Evolutionary conservation across 179 eudicot species (phyloP), one percentile per base, ranked within the genome.

Genomic region (Vitellaria paradoxa): DNA sequence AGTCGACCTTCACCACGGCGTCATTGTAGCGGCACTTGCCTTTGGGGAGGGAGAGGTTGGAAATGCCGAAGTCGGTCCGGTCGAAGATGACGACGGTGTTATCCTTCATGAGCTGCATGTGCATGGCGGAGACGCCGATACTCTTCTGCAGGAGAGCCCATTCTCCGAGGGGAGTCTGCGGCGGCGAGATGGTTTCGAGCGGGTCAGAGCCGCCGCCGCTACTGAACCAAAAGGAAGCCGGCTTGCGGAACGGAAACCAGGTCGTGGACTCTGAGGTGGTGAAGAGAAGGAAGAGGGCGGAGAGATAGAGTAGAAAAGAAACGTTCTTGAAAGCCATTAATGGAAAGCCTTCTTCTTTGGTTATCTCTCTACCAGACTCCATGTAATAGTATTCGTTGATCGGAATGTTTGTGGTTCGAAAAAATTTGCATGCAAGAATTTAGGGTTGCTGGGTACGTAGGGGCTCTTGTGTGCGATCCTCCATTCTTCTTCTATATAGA

Each of bases 61-160:
- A 93, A 0, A 78, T 77, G 9, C 98, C 98, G 81, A 91, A 91
- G 11, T 91, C 92, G 11, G 97, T 94, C 0, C 98, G 91, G 77
- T 94, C 98, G 70, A 91, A 94, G 8, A 92, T 86, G 3, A 94
- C 70, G 30, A 94, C 82, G 9, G 82, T 83, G 86, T 91, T 89
- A 84, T 88, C 69, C 85, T 85, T 56, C 6, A 92, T 74, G n/a
- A 94, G 94, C 56, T 94, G 98, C 97, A 92, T 91, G 86, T 94
- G 98, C 98, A 94, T 92, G 73, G 97, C 97, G 20, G 97, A 92
- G 65, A 94, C 76, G 30, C 98, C 98, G 37, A 91, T 79, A 74
- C 80, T 80, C 7, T 47, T 30, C 0, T 89, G 92, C 17, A 94
- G 88, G 7, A 89, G 78, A 0, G 45, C 10, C 96, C 96, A 94